phyloP scores from a whole-genome alignment of 805 yeast species.

The Barnettozyma vustinii region DNA sequence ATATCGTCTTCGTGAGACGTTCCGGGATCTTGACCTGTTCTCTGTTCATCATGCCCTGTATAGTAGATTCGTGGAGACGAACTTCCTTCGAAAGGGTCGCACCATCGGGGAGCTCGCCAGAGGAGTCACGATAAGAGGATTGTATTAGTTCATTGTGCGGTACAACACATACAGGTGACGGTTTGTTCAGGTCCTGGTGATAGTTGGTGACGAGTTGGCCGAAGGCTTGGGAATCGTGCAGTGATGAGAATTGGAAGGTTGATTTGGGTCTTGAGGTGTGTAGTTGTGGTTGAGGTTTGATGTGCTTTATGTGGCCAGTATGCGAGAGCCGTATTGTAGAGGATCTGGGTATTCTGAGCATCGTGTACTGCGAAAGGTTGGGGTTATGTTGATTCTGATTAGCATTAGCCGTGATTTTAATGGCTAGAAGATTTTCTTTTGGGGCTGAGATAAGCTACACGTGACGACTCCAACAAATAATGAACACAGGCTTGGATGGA shows the following conservation, averaged over 20 bases:
- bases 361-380: not conserved
- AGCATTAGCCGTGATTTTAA: not conserved
- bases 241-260: conserved; percentile 26
- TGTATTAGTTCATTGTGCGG: conserved; percentile 29
- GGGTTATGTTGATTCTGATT: not conserved
- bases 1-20: conserved; percentile 50
- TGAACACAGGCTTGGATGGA: not conserved
- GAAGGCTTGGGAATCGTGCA: conserved; percentile 35
- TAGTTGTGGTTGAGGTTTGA: not conserved
- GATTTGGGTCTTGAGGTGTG: not conserved
- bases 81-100: conserved; percentile 22
- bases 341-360: not conserved
- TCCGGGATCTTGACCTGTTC: conserved; percentile 51
- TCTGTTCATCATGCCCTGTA: conserved; percentile 47
- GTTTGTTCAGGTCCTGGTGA: conserved; percentile 29
- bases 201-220: conserved; percentile 38
- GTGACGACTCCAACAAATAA: not conserved
- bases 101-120: conserved; percentile 12
- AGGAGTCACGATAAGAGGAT: conserved; percentile 26
- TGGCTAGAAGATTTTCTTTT: not conserved
- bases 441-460: not conserved
- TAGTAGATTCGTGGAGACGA: conserved; percentile 53
- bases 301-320: not conserved
- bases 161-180: conserved; percentile 29
- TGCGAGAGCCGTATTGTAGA: not conserved